Evolutionary conservation across 2,329 filamentous ascomycete genomes (phyloP), one percentile per base, ranked within the genome.

Genomic region (Calycina herbarum): DNA sequence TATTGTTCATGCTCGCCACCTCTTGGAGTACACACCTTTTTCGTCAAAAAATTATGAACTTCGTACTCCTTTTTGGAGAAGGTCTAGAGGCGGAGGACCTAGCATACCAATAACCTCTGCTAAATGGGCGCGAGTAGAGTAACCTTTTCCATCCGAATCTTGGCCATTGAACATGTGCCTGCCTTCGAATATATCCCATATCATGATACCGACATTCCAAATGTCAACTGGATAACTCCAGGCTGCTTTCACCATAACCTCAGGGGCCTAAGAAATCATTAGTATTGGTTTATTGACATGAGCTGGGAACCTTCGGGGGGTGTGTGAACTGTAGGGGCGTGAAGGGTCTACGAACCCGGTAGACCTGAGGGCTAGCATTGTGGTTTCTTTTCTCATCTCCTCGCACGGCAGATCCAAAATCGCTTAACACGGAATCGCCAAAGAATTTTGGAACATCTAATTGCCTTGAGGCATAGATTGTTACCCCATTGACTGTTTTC

Each of bases 161-260:
- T 69, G 42, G 15, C 67, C 61, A 56, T 65, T 73, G 63, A 84
- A 85, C 20, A 85, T 70, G n/a, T 77, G 77, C 0, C 69, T 74
- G 1, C 80, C 79, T 73, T 85, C 78, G 61, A 79, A 84, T 0
- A 84, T 54, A 61, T 84, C 75, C 82, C 82, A 85, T 59, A 59
- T 33, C 59, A 61, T 31, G 11, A 51, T 40, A n/a, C 59, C 40
- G 8, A 61, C 59, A 61, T 61, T 61, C 59, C 59, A 61, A 29
- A 61, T 61, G 29, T 61, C 59, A 17, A 51, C 24, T 31, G 38
- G n/a, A 29, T 45, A 61, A 48, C 40, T 61, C 59, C 59, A 61
- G 1, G 35, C 11, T 7, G 29, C 29, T 17, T 51, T 48, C 17
- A 61, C 13, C 40, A 61, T 61, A 1, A 61, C 40, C 40, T 61